Conservation (phyloP, 2,329 filamentous ascomycete species). For the Waltergamsia citrina region DNA sequence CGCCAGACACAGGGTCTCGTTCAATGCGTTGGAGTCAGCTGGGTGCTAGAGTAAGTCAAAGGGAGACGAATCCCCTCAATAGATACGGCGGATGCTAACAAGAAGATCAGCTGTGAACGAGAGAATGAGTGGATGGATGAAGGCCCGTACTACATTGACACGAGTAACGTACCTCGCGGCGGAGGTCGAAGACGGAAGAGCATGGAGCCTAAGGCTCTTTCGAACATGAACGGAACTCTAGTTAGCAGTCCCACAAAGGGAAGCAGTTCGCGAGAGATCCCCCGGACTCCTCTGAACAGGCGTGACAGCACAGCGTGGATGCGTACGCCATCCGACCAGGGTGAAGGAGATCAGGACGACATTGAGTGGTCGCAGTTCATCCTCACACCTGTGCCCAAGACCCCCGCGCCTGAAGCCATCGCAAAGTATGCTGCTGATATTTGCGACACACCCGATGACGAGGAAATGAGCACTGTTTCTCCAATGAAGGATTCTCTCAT, state of each 20-base stretch:
- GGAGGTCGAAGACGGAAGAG: constrained; percentile 66
- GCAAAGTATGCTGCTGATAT: constrained; percentile 40
- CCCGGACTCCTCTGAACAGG: constrained; percentile 39
- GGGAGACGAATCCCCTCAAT: not conserved
- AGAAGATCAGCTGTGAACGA: constrained; percentile 53
- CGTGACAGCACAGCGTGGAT: constrained; percentile 47
- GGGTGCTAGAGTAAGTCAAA: constrained; percentile 84
- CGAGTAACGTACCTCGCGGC: constrained; percentile 56
- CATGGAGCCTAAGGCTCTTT: constrained; percentile 66
- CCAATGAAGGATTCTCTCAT: constrained; percentile 25
- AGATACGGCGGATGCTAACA: constrained; percentile 1
- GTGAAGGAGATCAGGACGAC: constrained; percentile 25
- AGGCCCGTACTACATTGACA: constrained; percentile 58
- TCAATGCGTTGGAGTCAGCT: constrained; percentile 78
- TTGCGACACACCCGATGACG: constrained; percentile 33
- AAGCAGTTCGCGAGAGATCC: constrained; percentile 12
- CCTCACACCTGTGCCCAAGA: constrained; percentile 48
- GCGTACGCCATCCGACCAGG: constrained; percentile 38
- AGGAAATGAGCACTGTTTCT: constrained; percentile 16
- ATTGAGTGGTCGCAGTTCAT: constrained; percentile 31
- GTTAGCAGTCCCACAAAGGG: constrained; percentile 31
- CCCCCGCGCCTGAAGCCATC: constrained; percentile 45
- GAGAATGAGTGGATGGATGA: constrained; percentile 73
- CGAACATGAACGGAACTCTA: constrained; percentile 58
- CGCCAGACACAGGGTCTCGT: constrained; percentile 63